These are phyloP conservation scores for Magnaporthiopsis rhizophila DNA, from an alignment of 2,329 filamentous ascomycete genomes.

Conservation along the genomic window DNA sequence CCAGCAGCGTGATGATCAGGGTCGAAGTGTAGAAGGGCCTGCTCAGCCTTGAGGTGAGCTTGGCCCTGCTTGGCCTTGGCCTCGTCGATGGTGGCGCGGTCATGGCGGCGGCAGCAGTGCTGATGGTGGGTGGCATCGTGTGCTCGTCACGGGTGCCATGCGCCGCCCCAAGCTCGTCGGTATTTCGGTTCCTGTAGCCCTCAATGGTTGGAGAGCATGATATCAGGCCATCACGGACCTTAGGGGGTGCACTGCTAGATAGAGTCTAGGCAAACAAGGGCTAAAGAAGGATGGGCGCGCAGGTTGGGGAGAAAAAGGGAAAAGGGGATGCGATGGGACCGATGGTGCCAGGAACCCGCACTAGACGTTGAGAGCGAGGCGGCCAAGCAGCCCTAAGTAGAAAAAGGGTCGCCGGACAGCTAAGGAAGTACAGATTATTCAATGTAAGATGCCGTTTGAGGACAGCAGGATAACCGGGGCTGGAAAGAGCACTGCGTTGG, in stretches of 20 bases:
- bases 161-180: neutral
- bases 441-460: neutral
- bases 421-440: neutral
- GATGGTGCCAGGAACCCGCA: neutral
- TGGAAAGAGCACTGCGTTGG: neutral
- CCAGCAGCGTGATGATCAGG: constrained; percentile 36
- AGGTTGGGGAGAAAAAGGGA: neutral
- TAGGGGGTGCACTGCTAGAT: neutral
- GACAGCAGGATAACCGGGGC: neutral
- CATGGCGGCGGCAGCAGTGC: neutral
- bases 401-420: neutral
- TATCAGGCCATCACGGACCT: constrained; percentile 1
- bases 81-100: constrained; percentile 5
- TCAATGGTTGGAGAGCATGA: neutral
- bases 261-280: neutral
- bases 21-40: constrained; percentile 43
- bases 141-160: neutral
- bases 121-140: neutral
- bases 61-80: constrained; percentile 22
- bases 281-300: neutral
- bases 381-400: neutral
- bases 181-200: neutral
- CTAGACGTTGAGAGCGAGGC: neutral
- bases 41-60: constrained; percentile 13
- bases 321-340: neutral